A percentile compares a stretch with the other conserved stretches of the same genome.
Evolutionary conservation across 169 alveolate genomes (phyloP).

Genomic region (Plasmodium gonderi): DNA sequence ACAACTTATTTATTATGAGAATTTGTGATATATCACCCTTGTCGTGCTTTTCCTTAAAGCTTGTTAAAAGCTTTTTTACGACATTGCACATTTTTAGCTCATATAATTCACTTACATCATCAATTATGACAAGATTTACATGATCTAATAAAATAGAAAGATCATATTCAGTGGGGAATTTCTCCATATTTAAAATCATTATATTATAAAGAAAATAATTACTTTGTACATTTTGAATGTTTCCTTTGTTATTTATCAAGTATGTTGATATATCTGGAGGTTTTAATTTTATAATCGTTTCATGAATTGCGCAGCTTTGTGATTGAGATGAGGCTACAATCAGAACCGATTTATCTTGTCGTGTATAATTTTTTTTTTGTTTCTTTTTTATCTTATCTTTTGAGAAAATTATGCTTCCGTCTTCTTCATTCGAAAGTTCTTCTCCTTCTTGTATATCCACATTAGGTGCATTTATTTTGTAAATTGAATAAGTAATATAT

Average conservation of each 20-base stretch:
- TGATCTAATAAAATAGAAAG: conserved; percentile 26
- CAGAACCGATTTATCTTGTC: conserved; percentile 19
- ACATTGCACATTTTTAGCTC: conserved; percentile 10
- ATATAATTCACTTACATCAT: conserved; percentile 60
- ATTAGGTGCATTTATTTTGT: conserved; percentile 15
- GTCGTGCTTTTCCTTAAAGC: conserved; percentile 48
- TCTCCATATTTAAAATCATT: conserved; percentile 30
- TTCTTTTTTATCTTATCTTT: neutral
- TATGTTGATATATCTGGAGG: conserved; percentile 29
- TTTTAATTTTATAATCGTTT: conserved; percentile 52
- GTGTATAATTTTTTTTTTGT: neutral
- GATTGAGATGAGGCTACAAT: conserved; percentile 43
- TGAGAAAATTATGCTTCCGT: neutral
- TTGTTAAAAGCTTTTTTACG: conserved; percentile 27
- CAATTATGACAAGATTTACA: conserved; percentile 28
- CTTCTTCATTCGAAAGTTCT: neutral
- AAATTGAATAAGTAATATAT: conserved; percentile 50
- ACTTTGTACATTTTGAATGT: conserved; percentile 4
- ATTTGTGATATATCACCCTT: neutral
- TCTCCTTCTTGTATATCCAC: neutral
- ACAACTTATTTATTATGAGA: conserved; percentile 27
- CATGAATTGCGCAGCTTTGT: conserved; percentile 2
- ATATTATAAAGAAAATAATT: conserved; percentile 58
- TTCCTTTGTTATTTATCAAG: conserved; percentile 31
- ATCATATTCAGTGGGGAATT: conserved; percentile 6